phyloP scores from a whole-genome alignment of 768 basidiomycete genomes.

The Boletus tylopilopsis region DNA sequence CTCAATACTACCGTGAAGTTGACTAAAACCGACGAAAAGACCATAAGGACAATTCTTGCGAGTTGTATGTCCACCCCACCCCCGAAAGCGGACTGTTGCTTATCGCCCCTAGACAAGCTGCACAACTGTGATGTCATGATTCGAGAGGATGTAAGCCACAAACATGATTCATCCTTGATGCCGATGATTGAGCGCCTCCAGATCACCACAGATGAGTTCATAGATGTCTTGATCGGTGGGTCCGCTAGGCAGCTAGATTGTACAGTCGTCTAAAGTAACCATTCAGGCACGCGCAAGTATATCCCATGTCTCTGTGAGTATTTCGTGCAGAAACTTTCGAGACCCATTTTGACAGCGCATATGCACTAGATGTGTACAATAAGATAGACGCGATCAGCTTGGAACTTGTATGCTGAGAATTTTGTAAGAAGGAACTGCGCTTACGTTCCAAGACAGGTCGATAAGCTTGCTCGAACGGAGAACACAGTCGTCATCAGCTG shows the following conservation, averaged over 20 bases:
- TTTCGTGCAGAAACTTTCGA: not conserved
- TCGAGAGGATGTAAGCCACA: slow-evolving; percentile 76
- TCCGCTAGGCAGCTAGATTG: not conserved
- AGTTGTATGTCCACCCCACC: slow-evolving; percentile 52
- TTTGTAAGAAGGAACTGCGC: not conserved
- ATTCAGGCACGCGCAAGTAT: slow-evolving; percentile 85
- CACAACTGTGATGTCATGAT: slow-evolving; percentile 99
- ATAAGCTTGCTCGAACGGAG: slow-evolving; percentile 77
- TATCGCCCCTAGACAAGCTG: slow-evolving; percentile 58
- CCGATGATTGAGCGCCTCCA: slow-evolving; percentile 29
- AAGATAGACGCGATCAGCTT: slow-evolving; percentile 90
- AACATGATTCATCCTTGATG: slow-evolving; percentile 2
- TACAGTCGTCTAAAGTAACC: not conserved
- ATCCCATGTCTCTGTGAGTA: slow-evolving; percentile 83
- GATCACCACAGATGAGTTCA: slow-evolving; percentile 96
- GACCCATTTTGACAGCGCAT: not conserved
- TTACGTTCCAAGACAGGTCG: slow-evolving; percentile 39
- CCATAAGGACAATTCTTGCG: slow-evolving; percentile 88
- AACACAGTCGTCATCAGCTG: slow-evolving; percentile 94
- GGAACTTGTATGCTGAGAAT: slow-evolving; percentile 43
- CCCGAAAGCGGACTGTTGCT: slow-evolving; percentile 2
- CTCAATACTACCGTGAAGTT: slow-evolving; percentile 91
- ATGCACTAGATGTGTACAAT: slow-evolving; percentile 82
- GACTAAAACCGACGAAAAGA: slow-evolving; percentile 93
- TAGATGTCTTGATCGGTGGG: slow-evolving; percentile 92